Evolutionary conservation across 345 rosid genomes (phyloP).

Genomic region (Clarkia xantiana): DNA sequence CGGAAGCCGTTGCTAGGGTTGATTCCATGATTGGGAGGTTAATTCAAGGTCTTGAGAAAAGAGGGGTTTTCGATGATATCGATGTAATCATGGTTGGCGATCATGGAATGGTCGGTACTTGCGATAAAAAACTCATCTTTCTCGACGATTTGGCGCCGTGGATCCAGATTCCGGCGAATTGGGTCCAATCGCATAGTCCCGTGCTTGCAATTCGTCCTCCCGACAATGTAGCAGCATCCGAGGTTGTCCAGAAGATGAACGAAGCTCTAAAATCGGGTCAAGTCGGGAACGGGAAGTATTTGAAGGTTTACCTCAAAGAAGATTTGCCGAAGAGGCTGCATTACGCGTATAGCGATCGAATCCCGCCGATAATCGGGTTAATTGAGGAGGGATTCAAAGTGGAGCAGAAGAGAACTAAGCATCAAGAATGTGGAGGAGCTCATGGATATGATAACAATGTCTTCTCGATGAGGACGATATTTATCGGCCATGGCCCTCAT

Average conservation of each 20-base stretch:
- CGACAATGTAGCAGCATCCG: neutral
- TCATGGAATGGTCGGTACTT: constrained; percentile 96
- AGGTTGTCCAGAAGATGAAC: constrained; percentile 7
- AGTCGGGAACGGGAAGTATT: constrained; percentile 69
- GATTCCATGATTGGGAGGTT: constrained; percentile 70
- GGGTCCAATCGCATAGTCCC: constrained; percentile 9
- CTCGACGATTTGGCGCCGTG: constrained; percentile 44
- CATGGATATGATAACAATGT: constrained; percentile 82
- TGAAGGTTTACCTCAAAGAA: too few relatives aligned
- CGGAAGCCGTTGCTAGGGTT: constrained; percentile 61
- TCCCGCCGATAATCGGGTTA: constrained; percentile 31
- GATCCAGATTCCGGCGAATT: constrained; percentile 1
- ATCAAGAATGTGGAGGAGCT: constrained; percentile 76
- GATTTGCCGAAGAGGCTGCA: constrained; percentile 6
- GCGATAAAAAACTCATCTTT: constrained; percentile 62
- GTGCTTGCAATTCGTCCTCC: constrained; percentile 8
- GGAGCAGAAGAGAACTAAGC: constrained; percentile 40
- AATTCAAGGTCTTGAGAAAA: constrained; percentile 53
- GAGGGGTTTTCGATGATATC: constrained; percentile 88
- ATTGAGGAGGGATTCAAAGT: constrained; percentile 69
- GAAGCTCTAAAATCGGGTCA: constrained; percentile 22
- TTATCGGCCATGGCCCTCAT: constrained; percentile 83
- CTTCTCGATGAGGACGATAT: constrained; percentile 91
- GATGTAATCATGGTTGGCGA: constrained; percentile 78
- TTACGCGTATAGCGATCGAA: constrained; percentile 4